Percentiles rank a stretch among this genome's conserved stretches.
Evolutionary conservation across 768 basidiomycete species (phyloP).

Genomic region (Mycena latifolia): DNA sequence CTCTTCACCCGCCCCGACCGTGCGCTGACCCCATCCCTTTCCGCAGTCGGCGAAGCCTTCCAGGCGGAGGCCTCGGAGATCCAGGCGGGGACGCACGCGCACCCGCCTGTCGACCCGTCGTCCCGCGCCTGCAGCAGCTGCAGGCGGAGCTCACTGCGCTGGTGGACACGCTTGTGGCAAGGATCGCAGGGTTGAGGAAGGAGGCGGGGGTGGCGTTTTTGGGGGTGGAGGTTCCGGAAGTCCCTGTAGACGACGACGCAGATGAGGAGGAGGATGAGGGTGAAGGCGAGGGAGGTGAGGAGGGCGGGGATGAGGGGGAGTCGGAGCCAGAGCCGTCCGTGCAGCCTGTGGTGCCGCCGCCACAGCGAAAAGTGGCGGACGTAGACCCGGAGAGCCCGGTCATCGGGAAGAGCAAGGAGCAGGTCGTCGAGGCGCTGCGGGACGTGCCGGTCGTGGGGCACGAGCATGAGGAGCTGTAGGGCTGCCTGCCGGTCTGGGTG

Average conservation of each 20-base stretch:
- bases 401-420: slow-evolving; percentile 57
- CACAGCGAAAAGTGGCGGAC: slow-evolving; percentile 3
- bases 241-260: neutral
- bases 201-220: slow-evolving; percentile 19
- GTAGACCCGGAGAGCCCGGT: slow-evolving; percentile 49
- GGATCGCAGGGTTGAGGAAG: slow-evolving; percentile 1
- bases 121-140: slow-evolving; percentile 6
- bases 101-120: slow-evolving; percentile 55
- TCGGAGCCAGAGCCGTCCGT: slow-evolving; percentile 37
- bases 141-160: slow-evolving; percentile 12
- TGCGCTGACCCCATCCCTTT: too few species aligned
- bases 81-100: slow-evolving; percentile 62
- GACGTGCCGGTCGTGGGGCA: slow-evolving; percentile 30
- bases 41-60: slow-evolving; percentile 29
- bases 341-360: slow-evolving; percentile 27
- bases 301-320: neutral
- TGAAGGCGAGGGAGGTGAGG: neutral
- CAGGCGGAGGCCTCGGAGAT: slow-evolving; percentile 41
- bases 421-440: slow-evolving; percentile 58
- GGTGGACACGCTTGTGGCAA: slow-evolving; percentile 7
- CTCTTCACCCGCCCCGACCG: too few species aligned
- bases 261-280: neutral
- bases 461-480: slow-evolving; percentile 37
- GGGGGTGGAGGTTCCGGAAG: neutral
- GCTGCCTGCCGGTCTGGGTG: neutral